phyloP scores from a whole-genome alignment of 257 asterid species.

The Capsicum chinense region DNA sequence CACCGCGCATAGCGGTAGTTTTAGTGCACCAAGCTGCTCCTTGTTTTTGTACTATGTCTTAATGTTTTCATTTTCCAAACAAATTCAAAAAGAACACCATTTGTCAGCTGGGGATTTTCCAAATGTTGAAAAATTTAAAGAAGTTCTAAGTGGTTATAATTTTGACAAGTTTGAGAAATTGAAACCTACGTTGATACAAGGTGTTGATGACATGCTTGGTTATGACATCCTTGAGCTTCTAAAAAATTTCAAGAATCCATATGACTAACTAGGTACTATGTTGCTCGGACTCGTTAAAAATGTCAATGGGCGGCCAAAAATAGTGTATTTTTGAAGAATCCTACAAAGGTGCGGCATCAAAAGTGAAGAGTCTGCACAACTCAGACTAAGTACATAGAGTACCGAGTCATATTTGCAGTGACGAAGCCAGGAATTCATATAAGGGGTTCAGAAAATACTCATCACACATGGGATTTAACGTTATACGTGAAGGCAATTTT shows the following conservation, averaged over 20 bases:
- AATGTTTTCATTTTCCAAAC: conserved; percentile 27
- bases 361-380: too few species aligned
- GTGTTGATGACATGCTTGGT: conserved; percentile 94
- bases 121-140: conserved; percentile 70
- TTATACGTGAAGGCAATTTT: neutral
- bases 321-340: too few species aligned
- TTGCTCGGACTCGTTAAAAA: too few species aligned
- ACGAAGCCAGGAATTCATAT: neutral
- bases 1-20: too few species aligned
- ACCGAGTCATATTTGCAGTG: neutral
- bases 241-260: conserved; percentile 87
- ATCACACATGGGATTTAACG: neutral
- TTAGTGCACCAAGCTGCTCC: too few species aligned
- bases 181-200: conserved; percentile 83
- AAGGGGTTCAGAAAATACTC: neutral
- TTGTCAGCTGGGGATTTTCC: conserved; percentile 95
- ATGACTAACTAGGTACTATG: conserved; percentile 45
- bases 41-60: neutral
- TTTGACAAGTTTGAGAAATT: conserved; percentile 85
- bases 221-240: conserved; percentile 88
- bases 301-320: too few species aligned
- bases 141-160: conserved; percentile 67
- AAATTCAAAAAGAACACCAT: conserved; percentile 87
- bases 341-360: too few species aligned
- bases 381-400: neutral